Percentiles rank a stretch among this genome's conserved stretches.
Conservation (phyloP, 1,284 basidiomycete genomes). For the Trichosporon coremiiforme region DNA sequence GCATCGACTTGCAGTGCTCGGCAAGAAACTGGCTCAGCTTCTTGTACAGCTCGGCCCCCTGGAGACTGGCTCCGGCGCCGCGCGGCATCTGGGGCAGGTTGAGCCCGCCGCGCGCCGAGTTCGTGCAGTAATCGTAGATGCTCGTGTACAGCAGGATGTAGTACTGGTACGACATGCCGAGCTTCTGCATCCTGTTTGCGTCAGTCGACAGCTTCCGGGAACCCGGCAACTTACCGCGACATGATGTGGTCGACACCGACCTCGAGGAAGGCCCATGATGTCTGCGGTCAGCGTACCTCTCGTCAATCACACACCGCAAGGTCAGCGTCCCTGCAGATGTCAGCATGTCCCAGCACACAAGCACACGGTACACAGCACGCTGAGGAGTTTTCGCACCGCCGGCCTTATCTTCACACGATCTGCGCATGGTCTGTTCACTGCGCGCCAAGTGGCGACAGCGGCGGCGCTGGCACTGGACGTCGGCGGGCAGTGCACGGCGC, state of each 20-base stretch:
- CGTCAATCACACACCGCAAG: conserved; percentile 33
- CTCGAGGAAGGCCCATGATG: conserved; percentile 86
- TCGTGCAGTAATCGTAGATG: conserved; percentile 94
- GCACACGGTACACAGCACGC: neutral
- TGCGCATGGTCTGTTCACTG: neutral
- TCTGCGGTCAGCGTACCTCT: conserved; percentile 55
- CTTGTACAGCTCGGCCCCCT: conserved; percentile 92
- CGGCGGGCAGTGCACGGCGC: neutral
- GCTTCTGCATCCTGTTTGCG: conserved; percentile 63
- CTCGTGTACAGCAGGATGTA: conserved; percentile 93
- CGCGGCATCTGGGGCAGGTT: conserved; percentile 49
- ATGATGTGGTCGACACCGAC: conserved; percentile 91
- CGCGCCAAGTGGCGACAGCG: neutral
- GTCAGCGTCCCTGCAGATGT: conserved; percentile 40
- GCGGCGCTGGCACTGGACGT: too few relatives aligned
- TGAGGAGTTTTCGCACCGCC: neutral
- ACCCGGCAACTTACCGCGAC: conserved; percentile 61
- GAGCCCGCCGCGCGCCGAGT: conserved; percentile 27
- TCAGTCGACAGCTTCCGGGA: neutral
- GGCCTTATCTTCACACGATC: neutral
- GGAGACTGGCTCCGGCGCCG: conserved; percentile 81
- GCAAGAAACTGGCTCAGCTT: conserved; percentile 84
- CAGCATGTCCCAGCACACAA: conserved; percentile 22
- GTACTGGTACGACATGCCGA: conserved; percentile 85
- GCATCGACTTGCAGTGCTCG: conserved; percentile 69